A percentile compares a stretch with the other conserved stretches of the same genome.
Conservation (phyloP, 129 eudicot species). For the carrot (Daucus carota) region DH1_v3.0 NC_030384.2:47472001-47472500, state of each 20-base stretch:
- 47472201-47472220: constrained; percentile 41
- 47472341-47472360: no score
- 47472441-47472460: no score
- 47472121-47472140: constrained; percentile 37
- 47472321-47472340: no score
- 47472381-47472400: no score
- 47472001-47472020: constrained; percentile 26
- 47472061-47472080: constrained; percentile 40
- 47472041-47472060: constrained; percentile 49
- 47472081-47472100: constrained; percentile 16
- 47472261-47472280: not conserved
- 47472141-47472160: constrained; percentile 55
- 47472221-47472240: constrained; percentile 7
- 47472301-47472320: no score
- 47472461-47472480: no score
- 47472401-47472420: no score
- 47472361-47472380: no score
- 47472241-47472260: not conserved
- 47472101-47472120: constrained; percentile 35
- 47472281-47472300: constrained; percentile 8
- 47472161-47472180: constrained; percentile 58
- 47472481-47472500: no score
- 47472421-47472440: no score
- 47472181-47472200: constrained; percentile 33
- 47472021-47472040: constrained; percentile 49